These are phyloP conservation scores for Chlamydomonas sphaeroides DNA, from an alignment of 139 green algal genomes.

Conservation along the genomic window DNA sequence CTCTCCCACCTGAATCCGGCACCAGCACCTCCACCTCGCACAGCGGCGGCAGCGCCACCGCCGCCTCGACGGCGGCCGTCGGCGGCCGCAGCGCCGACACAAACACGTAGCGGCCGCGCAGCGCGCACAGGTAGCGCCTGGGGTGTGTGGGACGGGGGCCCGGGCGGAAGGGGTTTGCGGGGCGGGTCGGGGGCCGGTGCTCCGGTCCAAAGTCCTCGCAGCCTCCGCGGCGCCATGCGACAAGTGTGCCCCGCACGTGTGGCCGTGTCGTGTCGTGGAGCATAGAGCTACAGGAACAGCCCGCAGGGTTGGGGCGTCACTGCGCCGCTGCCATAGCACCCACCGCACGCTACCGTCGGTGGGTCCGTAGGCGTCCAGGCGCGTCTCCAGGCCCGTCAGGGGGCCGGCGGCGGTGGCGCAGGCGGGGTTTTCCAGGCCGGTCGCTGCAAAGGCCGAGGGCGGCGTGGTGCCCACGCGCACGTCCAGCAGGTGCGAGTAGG, in stretches of 20 bases:
- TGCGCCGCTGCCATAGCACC: background rate
- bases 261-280: no score
- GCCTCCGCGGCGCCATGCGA: no score
- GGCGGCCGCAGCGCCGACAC: background rate
- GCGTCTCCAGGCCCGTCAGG: background rate
- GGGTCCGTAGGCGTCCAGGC: background rate
- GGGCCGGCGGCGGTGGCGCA: no score
- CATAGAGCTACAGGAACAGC: no score
- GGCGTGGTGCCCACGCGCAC: no score
- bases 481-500: no score
- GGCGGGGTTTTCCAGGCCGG: no score
- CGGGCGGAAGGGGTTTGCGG: background rate
- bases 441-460: no score
- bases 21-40: conserved; percentile 26
- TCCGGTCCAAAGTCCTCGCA: no score
- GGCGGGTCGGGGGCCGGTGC: background rate
- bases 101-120: background rate
- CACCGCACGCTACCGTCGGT: background rate
- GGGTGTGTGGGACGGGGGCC: no score
- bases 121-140: conserved; percentile 14
- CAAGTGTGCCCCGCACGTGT: no score
- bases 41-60: background rate
- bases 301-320: no score
- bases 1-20: background rate
- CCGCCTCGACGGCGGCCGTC: background rate